Evolutionary conservation across 768 basidiomycete genomes (phyloP), one percentile per base, ranked within the genome.

Genomic region (Paxillus ammoniavirescens): DNA sequence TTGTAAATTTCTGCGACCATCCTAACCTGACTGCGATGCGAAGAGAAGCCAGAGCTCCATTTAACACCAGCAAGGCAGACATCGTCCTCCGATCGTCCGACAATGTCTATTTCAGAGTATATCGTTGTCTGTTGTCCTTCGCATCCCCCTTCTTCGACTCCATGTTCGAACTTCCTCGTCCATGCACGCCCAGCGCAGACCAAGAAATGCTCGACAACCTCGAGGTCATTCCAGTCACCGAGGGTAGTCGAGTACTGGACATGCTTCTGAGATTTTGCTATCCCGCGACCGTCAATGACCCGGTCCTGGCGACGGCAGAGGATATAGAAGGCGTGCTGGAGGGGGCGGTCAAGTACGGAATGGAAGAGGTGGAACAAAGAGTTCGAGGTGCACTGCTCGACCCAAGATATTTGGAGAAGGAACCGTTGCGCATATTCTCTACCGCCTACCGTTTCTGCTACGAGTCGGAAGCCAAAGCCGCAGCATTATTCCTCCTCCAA

Each of bases 51-150:
- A 26, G 52, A 55, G 40, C 63, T 6, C 80, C 81, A 1, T 83
- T 83, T 64, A 65, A 82, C 49, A 66, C 75, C 44, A 67, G 68
- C 18, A 73, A 74, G 49, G 78, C 78, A 38, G 80, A 83, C 52
- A 67, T 83, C 38, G 72, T 80, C 55, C 64, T 84, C 38, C 75
- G 76, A 50, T 78, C 83, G 8, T 80, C 77, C 35, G 82, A 84
- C 49, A 44, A 60, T 31, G 48, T 68, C 12, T 56, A 68, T 38
- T 64, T 63, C 37, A 46, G 58, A 21, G 61, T 65, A 36, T 44
- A 65, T 37, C 56, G 71, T 26, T 60, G 71, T 42, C 18, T 67
- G 44, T 55, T 72, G 6, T 54, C 53, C 38, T 48, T 66, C 28
- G 50, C 69, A 15, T 71, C 68, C 5, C 67, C 68, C 23, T 61